Percentiles rank a stretch among this genome's conserved stretches.
Evolutionary conservation across 352 stramenopile genomes (phyloP).

Genomic region (Saprolegnia parasitica): DNA sequence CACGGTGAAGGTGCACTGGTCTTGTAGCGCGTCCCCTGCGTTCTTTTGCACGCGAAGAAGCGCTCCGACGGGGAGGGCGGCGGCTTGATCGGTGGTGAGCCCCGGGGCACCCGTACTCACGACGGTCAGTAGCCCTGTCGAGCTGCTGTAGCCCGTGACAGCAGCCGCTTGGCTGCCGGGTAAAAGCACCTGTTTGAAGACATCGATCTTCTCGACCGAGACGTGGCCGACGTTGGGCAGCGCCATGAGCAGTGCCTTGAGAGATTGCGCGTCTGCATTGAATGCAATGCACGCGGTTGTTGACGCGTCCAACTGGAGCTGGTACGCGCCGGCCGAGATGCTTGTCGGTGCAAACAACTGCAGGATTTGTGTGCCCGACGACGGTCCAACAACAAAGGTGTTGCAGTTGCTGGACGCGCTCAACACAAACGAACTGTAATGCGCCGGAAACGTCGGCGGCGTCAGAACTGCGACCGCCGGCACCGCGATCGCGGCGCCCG

Average conservation of each 20-base stretch:
- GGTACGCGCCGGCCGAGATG: slow-evolving; percentile 47
- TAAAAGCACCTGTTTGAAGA: slow-evolving; percentile 61
- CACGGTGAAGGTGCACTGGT: slow-evolving; percentile 58
- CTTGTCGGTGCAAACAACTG: slow-evolving; percentile 66
- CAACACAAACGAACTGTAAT: slow-evolving; percentile 54
- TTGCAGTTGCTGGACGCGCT: slow-evolving; percentile 50
- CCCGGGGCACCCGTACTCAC: slow-evolving; percentile 32
- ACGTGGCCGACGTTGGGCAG: slow-evolving; percentile 46
- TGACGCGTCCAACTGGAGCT: slow-evolving; percentile 49
- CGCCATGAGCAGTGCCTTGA: slow-evolving; percentile 37
- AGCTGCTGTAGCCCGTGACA: slow-evolving; percentile 42
- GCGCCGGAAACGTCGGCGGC: slow-evolving; percentile 32
- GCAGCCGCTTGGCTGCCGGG: slow-evolving; percentile 38
- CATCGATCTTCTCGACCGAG: slow-evolving; percentile 44
- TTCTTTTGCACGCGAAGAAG: slow-evolving; percentile 72
- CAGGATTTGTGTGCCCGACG: slow-evolving; percentile 58
- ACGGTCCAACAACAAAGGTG: slow-evolving; percentile 55
- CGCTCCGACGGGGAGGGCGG: slow-evolving; percentile 32
- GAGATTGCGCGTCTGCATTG: slow-evolving; percentile 32
- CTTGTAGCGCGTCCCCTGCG: slow-evolving; percentile 56
- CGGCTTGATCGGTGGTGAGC: slow-evolving; percentile 38
- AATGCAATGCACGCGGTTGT: slow-evolving; percentile 52
- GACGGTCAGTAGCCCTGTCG: slow-evolving; percentile 35
- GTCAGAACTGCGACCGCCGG: slow-evolving; percentile 34
- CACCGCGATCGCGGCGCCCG: slow-evolving; percentile 29